Evolutionary conservation across 345 rosid genomes (phyloP), one percentile per base, ranked within the genome.

Genomic region (Eucalyptus albens): DNA sequence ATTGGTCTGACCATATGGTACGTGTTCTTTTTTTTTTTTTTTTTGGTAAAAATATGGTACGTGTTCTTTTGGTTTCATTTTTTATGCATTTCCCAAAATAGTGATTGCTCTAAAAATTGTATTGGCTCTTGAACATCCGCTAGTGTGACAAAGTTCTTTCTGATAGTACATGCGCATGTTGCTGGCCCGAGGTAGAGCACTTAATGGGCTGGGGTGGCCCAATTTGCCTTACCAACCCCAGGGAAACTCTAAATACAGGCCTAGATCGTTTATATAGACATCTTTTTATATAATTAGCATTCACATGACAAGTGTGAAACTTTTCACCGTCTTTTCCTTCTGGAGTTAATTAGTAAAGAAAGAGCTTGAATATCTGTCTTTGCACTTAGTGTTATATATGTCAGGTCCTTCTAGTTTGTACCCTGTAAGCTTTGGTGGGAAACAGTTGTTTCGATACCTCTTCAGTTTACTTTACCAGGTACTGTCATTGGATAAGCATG

Each of bases 1-100:
- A 92, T 50, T 97, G 99, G 99, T 97, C 96, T 86, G 95, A 95
- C 87, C 94, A 90, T 87, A 92, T 95, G 98, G 99, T 98, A 90
- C 27, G 31, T 50, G 50, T 86, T 91, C 60, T 47, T 91, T 92
- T 77, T n/a, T n/a, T n/a, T n/a, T n/a, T n/a, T n/a, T n/a, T n/a
- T n/a, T n/a, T n/a, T n/a, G n/a, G n/a, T n/a, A n/a, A n/a, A n/a
- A n/a, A 90, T 87, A 92, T 95, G 98, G 99, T 98, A 90, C 27
- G 31, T 50, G 50, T 86, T 91, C 60, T 47, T 91, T 92, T 77
- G 81, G 51, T 89, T 50, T 65, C 45, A 87, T 37, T 50, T 37
- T 37, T 17, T 17, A 49, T 45, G 51, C 44, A 27, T 86, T 62
- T 69, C 11, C 10, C 22, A 86, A 10, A 50, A 26, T 82, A 82